Conservation (phyloP, 2,329 filamentous ascomycete species). For the Ceratocystis papillata region DNA sequence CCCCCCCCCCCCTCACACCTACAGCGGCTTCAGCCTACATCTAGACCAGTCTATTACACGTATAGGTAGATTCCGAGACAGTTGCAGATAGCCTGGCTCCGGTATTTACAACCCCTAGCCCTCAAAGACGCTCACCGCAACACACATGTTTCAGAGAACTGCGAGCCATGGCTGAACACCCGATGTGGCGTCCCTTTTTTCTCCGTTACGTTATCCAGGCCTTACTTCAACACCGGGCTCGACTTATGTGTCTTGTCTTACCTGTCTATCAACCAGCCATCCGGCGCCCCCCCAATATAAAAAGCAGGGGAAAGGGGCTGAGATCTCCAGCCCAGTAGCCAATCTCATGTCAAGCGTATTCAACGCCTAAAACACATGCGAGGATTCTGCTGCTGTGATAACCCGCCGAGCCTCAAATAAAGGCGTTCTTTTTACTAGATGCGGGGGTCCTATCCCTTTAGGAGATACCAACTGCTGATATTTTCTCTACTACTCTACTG, state of each 20-base stretch:
- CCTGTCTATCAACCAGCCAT: not conserved
- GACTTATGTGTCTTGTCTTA: not conserved
- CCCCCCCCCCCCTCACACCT: too few species aligned
- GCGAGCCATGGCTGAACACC: not conserved
- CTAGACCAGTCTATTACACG: too few species aligned
- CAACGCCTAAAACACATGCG: constrained; percentile 1
- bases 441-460: too few species aligned
- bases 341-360: not conserved
- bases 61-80: not conserved
- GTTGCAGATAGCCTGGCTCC: not conserved
- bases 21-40: too few species aligned
- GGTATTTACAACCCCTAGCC: not conserved
- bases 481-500: not conserved
- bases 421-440: not conserved
- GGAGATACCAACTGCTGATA: not conserved
- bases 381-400: not conserved
- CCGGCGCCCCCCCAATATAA: not conserved
- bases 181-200: constrained; percentile 7
- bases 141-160: not conserved
- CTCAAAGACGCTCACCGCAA: not conserved
- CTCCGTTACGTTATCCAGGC: not conserved
- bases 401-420: not conserved
- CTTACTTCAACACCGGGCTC: not conserved
- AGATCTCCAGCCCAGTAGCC: not conserved
- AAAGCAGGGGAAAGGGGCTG: not conserved